Evolutionary conservation across 2,329 filamentous ascomycete species (phyloP).

Genomic region (Colletotrichum sp.): DNA sequence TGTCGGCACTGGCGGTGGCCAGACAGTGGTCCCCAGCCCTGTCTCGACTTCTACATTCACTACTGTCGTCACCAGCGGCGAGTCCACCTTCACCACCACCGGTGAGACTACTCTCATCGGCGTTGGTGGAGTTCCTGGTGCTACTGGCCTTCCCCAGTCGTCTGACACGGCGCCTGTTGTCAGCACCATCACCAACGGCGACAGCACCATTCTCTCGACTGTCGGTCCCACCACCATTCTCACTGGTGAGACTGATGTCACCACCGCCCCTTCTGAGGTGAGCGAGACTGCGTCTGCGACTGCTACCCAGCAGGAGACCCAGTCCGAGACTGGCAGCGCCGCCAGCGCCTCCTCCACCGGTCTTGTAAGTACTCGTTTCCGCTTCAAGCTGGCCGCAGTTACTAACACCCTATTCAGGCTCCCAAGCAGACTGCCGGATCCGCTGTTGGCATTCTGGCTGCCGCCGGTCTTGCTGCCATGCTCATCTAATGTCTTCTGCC

Average conservation of each 20-base stretch:
- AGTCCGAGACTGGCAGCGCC: not conserved
- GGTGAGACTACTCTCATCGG: constrained; percentile 31
- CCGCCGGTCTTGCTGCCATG: constrained; percentile 53
- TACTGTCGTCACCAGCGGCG: constrained; percentile 25
- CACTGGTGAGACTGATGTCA: constrained; percentile 24
- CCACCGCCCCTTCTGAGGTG: constrained; percentile 25
- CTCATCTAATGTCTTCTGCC: constrained; percentile 45
- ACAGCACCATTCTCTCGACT: constrained; percentile 8
- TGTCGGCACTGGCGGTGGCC: not conserved
- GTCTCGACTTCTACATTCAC: constrained; percentile 35
- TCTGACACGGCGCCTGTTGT: constrained; percentile 19
- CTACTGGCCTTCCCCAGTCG: not conserved
- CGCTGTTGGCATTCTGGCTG: constrained; percentile 48
- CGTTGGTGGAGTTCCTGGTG: constrained; percentile 8
- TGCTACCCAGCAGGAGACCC: not conserved
- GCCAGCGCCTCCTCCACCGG: constrained; percentile 9
- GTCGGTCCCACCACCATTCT: constrained; percentile 27
- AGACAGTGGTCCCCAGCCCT: constrained; percentile 26
- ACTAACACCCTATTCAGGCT: constrained; percentile 2
- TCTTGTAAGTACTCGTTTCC: constrained; percentile 27
- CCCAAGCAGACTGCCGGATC: constrained; percentile 46
- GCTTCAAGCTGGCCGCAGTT: not conserved
- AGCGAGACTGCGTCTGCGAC: constrained; percentile 17
- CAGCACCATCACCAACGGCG: constrained; percentile 14
- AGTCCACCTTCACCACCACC: constrained; percentile 28